phyloP scores from a whole-genome alignment of 2,329 filamentous ascomycete genomes.

The Albophoma yamanashiensis region DNA sequence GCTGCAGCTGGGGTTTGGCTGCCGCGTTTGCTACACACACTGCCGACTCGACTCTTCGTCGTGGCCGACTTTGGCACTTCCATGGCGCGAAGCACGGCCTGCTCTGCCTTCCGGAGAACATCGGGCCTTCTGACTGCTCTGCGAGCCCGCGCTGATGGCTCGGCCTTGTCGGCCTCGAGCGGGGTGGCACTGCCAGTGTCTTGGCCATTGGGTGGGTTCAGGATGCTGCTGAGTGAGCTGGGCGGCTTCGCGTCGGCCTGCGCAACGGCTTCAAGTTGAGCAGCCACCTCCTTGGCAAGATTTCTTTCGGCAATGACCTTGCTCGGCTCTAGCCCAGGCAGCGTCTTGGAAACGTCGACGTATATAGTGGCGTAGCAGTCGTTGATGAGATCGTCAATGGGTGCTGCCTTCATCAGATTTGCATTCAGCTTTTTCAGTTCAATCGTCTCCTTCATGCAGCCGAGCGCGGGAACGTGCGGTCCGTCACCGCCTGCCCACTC shows the following conservation, averaged over 20 bases:
- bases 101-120: slow-evolving; percentile 50
- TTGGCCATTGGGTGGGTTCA: slow-evolving; percentile 30
- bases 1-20: slow-evolving; percentile 26
- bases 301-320: slow-evolving; percentile 35
- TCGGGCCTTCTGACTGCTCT: slow-evolving; percentile 42
- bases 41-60: slow-evolving; percentile 38
- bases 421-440: slow-evolving; percentile 67
- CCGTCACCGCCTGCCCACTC: slow-evolving; percentile 39
- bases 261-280: slow-evolving; percentile 20
- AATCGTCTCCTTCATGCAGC: slow-evolving; percentile 46
- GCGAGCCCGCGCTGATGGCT: slow-evolving; percentile 26
- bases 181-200: slow-evolving; percentile 25
- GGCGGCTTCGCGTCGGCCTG: slow-evolving; percentile 15
- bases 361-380: slow-evolving; percentile 80
- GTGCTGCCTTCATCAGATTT: slow-evolving; percentile 71
- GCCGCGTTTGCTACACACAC: slow-evolving; percentile 38
- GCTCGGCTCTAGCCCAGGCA: slow-evolving; percentile 41
- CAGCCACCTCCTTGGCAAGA: slow-evolving; percentile 29
- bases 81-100: slow-evolving; percentile 38
- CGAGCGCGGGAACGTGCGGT: slow-evolving; percentile 30
- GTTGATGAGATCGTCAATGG: slow-evolving; percentile 87
- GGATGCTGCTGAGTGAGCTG: slow-evolving; percentile 28
- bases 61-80: slow-evolving; percentile 35
- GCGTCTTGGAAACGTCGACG: slow-evolving; percentile 48
- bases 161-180: slow-evolving; percentile 29